Conservation (phyloP, 2,329 filamentous ascomycete species). For the Alternaria viburni region DNA sequence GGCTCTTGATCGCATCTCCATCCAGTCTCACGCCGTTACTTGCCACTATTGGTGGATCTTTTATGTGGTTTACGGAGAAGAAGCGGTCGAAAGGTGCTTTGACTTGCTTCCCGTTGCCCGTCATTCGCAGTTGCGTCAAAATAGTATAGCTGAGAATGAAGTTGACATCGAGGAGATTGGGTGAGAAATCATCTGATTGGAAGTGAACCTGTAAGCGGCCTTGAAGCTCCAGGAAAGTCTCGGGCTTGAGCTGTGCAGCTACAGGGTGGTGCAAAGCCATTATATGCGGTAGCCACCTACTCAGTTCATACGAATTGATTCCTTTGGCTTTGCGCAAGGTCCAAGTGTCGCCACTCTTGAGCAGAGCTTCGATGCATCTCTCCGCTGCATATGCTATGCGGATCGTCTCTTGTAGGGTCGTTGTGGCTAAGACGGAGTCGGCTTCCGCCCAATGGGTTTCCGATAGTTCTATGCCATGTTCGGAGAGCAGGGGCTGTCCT, state of each 20-base stretch:
- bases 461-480: too few relatives aligned
- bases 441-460: constrained; percentile 14
- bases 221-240: constrained; percentile 18
- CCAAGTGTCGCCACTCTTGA: background rate
- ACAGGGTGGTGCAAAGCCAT: constrained; percentile 24
- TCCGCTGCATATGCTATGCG: constrained; percentile 26
- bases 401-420: constrained; percentile 13
- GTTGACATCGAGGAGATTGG: constrained; percentile 19
- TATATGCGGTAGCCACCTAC: constrained; percentile 31
- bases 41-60: background rate
- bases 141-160: constrained; percentile 23
- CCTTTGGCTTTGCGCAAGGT: background rate
- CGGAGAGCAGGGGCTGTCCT: background rate
- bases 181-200: background rate
- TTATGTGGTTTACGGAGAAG: background rate
- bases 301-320: constrained; percentile 5
- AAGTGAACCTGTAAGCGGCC: constrained; percentile 9
- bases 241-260: constrained; percentile 10
- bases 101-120: background rate
- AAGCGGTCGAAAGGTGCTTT: background rate
- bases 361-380: constrained; percentile 1
- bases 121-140: constrained; percentile 10
- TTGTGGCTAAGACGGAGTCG: constrained; percentile 4
- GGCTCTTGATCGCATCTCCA: background rate
- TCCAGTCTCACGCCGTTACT: background rate